Percentiles rank a stretch among this genome's conserved stretches.
Conservation (phyloP, 2,329 filamentous ascomycete genomes). For the Pestalotiopsis sp. region DNA sequence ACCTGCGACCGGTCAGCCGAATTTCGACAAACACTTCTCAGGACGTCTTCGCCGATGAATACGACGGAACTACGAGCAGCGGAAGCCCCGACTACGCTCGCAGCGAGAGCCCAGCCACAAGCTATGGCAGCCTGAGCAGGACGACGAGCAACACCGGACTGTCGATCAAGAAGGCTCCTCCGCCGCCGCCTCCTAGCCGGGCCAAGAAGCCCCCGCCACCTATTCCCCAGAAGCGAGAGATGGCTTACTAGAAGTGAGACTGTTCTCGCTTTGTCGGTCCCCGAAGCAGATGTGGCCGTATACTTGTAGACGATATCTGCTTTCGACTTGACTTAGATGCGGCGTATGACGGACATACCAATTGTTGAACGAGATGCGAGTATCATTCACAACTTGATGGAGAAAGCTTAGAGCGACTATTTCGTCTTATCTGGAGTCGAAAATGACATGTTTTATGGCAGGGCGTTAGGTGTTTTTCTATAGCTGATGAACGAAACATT, state of each 20-base stretch:
- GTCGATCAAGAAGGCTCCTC: constrained; percentile 42
- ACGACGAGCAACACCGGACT: constrained; percentile 41
- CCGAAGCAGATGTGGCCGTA: not conserved
- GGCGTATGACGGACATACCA: not conserved
- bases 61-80: constrained; percentile 52
- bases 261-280: not conserved
- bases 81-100: constrained; percentile 55
- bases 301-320: not conserved
- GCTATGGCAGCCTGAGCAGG: constrained; percentile 55
- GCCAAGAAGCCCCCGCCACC: constrained; percentile 59
- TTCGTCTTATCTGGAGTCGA: not conserved
- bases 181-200: constrained; percentile 48
- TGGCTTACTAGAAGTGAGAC: constrained; percentile 22
- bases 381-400: not conserved
- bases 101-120: constrained; percentile 58
- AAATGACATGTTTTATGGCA: not conserved
- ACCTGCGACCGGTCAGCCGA: constrained; percentile 49
- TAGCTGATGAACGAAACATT: not conserved
- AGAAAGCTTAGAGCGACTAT: not conserved
- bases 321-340: not conserved
- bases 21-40: constrained; percentile 42
- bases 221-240: constrained; percentile 43
- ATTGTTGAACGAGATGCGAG: not conserved
- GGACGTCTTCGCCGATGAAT: constrained; percentile 52
- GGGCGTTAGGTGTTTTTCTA: not conserved